A percentile compares a stretch with the other conserved stretches of the same genome.
phyloP scores from a whole-genome alignment of 2,329 filamentous ascomycete genomes.

The Ceratocystis cubensis region DNA sequence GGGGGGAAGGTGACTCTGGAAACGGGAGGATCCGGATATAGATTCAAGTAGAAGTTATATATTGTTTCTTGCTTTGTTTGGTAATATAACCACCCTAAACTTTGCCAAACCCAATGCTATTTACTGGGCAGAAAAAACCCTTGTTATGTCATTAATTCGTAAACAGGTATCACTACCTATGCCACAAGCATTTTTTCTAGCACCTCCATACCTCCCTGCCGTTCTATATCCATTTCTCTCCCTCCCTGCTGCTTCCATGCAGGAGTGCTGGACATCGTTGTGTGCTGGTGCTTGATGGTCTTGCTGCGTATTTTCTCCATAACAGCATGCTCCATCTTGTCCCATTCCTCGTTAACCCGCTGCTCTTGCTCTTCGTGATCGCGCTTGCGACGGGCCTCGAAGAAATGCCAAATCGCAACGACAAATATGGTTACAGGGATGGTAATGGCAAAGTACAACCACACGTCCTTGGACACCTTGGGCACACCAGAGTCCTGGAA shows the following conservation, averaged over 20 bases:
- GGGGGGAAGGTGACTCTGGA: slow-evolving; percentile 27
- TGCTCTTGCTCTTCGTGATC: slow-evolving; percentile 38
- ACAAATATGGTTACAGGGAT: slow-evolving; percentile 45
- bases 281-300: slow-evolving; percentile 39
- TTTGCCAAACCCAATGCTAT: background rate
- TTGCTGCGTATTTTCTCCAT: slow-evolving; percentile 43
- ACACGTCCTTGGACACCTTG: slow-evolving; percentile 40
- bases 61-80: slow-evolving; percentile 6
- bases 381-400: slow-evolving; percentile 39
- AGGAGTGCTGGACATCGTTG: slow-evolving; percentile 42
- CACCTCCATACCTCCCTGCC: slow-evolving; percentile 31
- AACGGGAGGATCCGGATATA: slow-evolving; percentile 29
- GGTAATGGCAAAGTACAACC: slow-evolving; percentile 52
- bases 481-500: slow-evolving; percentile 37
- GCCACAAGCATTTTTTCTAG: background rate
- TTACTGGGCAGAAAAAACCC: background rate
- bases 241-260: slow-evolving; percentile 44
- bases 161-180: background rate
- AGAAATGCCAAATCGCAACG: slow-evolving; percentile 42
- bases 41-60: background rate
- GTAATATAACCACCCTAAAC: background rate
- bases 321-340: slow-evolving; percentile 45
- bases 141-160: background rate
- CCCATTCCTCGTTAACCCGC: slow-evolving; percentile 43
- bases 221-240: background rate